Evolutionary conservation across 2,329 filamentous ascomycete species (phyloP), one percentile per base, ranked within the genome.

Genomic region (Thielaviopsis populi): DNA sequence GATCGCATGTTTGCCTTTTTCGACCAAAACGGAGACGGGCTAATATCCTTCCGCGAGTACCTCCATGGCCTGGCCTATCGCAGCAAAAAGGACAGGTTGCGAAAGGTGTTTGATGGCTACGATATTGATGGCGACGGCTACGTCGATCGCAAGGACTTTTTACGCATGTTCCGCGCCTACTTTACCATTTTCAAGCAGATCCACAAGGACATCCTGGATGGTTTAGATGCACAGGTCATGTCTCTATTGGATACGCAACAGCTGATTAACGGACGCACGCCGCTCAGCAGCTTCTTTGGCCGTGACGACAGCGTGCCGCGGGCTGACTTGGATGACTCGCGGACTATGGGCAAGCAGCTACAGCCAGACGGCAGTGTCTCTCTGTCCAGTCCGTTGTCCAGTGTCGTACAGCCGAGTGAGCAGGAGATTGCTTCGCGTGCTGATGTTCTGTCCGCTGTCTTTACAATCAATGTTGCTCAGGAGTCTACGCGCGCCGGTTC

Each of bases 1-100:
- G 92, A 99, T 72, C 87, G 94, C 68, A 94, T 96, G 82, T 99
- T 97, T 74, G 84, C 88, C 61, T 96, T 96, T 73, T 99, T 96
- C 73, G 94, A 99, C 74, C 88, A 86, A 40, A 92, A 97, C 72
- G 81, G 84, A 50, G 90, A 99, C 71, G 88, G 88, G 24, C 77
- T 95, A 7, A 96, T 99, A 69, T 88, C 89, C 7, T 97, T 99
- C 69, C 82, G 89, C 59, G 94, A 99, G 72, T 99, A 96, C 70
- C 76, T 97, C 27, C 84, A 87, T 65, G 94, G 90, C 0, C 78
- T 96, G 59, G 86, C 90, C 3, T 86, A 84, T 69, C 76, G 83
- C 33, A 85, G 83, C 69, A 77, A 81, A 65, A 83, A 87, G 69
- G 84, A 89, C 68, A 85, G 88, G 67, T 78, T 92, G 50, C 78